A percentile compares a stretch with the other conserved stretches of the same genome.
phyloP scores from a whole-genome alignment of 2,329 filamentous ascomycete genomes.

The Aschersonia sp. region DNA sequence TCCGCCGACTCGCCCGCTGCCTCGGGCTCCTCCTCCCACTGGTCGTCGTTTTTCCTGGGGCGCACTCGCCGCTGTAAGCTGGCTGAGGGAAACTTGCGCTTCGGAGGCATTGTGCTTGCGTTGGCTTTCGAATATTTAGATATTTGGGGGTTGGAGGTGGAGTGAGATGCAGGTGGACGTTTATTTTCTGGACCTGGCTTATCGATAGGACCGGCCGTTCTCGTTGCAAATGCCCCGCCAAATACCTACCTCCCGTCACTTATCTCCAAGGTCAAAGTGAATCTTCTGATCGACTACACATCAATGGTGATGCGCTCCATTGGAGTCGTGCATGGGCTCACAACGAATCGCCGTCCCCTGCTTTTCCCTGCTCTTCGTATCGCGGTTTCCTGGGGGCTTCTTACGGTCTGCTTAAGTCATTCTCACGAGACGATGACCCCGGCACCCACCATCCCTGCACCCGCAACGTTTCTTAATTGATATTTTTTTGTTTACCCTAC shows the following conservation, averaged over 20 bases:
- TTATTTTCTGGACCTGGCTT: background rate
- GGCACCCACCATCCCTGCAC: too few species aligned
- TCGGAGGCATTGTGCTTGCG: conserved; percentile 15
- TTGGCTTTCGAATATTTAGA: background rate
- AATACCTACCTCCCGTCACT: background rate
- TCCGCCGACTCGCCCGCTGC: too few species aligned
- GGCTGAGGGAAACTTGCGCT: conserved; percentile 23
- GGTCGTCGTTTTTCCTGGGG: conserved; percentile 28
- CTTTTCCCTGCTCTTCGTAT: too few species aligned
- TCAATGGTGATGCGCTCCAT: too few species aligned
- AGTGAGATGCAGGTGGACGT: background rate
- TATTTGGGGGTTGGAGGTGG: background rate
- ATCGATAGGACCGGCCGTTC: conserved; percentile 1
- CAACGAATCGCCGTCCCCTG: too few species aligned
- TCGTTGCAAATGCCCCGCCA: background rate
- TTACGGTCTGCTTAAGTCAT: too few species aligned
- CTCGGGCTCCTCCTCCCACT: conserved; percentile 19
- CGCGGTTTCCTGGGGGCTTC: too few species aligned
- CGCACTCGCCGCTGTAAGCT: conserved; percentile 28
- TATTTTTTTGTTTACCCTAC: too few species aligned
- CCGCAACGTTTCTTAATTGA: too few species aligned
- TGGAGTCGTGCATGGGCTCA: too few species aligned
- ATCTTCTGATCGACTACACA: too few species aligned
- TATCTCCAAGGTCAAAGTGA: background rate
- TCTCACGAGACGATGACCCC: too few species aligned